These are phyloP conservation scores for Nicotiana paniculata DNA, from an alignment of 257 asterid genomes.

Conservation along the genomic window DNA sequence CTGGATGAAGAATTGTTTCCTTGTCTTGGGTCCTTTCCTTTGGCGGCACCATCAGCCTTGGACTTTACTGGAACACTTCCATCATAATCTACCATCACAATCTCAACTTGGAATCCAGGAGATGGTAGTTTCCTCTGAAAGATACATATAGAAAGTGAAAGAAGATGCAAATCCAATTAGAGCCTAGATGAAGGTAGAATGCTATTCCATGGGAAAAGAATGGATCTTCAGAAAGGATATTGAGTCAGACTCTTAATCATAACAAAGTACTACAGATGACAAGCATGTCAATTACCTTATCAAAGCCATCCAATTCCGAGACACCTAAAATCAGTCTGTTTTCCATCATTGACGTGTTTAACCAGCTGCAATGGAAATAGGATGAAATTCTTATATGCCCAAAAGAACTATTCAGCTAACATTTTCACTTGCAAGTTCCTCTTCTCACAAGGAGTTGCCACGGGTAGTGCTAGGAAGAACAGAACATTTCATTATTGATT, in stretches of 20 bases:
- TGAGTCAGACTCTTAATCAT: background rate
- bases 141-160: background rate
- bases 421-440: background rate
- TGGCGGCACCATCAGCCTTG: constrained; percentile 23
- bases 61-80: constrained; percentile 46
- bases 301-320: constrained; percentile 72
- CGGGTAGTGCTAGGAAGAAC: background rate
- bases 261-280: background rate
- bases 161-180: background rate
- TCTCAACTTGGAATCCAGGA: constrained; percentile 89
- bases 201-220: background rate
- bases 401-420: background rate
- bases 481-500: background rate
- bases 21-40: constrained; percentile 30
- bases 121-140: constrained; percentile 92
- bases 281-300: constrained; percentile 42
- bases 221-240: constrained; percentile 1
- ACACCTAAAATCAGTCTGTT: constrained; percentile 56
- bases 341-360: constrained; percentile 92
- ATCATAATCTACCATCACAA: constrained; percentile 79
- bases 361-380: constrained; percentile 57
- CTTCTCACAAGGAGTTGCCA: background rate
- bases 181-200: background rate
- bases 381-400: background rate
- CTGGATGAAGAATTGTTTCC: constrained; percentile 33